A percentile compares a stretch with the other conserved stretches of the same genome.
Evolutionary conservation across 495 filamentous ascomycete species (phyloP).

Genomic region (Aspergillus funiculosus): DNA sequence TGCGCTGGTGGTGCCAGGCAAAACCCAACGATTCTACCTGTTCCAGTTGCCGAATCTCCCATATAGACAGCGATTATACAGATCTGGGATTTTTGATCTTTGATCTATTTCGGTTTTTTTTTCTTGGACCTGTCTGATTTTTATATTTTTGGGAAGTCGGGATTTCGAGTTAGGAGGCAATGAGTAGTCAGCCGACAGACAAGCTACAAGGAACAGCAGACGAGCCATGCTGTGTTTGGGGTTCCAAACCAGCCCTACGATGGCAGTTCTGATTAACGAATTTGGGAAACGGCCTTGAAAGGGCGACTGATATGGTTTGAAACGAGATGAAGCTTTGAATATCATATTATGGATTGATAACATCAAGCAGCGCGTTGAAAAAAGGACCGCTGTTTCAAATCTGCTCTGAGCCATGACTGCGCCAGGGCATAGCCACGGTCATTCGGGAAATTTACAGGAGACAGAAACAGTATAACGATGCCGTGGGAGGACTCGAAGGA

Average conservation of each 20-base stretch:
- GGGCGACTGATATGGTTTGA: no score
- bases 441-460: conserved; percentile 1
- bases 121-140: background rate
- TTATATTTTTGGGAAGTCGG: no score
- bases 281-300: no score
- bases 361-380: conserved; percentile 1
- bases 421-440: conserved; percentile 25
- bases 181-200: no score
- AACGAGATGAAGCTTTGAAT: background rate
- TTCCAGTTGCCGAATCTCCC: no score
- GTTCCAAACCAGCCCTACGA: background rate
- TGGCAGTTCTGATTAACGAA: background rate
- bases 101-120: background rate
- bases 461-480: background rate
- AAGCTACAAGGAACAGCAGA: no score
- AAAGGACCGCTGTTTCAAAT: conserved; percentile 15
- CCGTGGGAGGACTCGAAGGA: background rate
- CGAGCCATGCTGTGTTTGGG: background rate
- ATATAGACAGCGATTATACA: no score
- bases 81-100: background rate
- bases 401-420: conserved; percentile 21
- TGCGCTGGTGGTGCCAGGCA: background rate
- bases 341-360: background rate
- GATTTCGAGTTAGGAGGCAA: no score
- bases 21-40: no score